phyloP scores from a whole-genome alignment of 208 protist species.

The Wallacemonas collosoma region DNA sequence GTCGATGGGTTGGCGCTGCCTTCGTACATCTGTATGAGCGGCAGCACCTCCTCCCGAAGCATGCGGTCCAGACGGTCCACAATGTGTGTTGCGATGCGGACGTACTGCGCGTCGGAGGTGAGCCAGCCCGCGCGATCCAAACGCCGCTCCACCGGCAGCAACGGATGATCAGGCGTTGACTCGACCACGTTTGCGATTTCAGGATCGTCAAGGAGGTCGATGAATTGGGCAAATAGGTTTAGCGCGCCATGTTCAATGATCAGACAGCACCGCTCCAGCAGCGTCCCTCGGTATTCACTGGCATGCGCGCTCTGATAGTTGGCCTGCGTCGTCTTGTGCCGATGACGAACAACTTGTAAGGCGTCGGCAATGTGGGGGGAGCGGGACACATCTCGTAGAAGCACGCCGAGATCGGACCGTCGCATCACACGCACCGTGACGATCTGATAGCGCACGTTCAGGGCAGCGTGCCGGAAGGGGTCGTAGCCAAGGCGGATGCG shows the following conservation, averaged over 20 bases:
- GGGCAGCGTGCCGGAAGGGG: constrained; percentile 46
- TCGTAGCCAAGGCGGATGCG: constrained; percentile 77
- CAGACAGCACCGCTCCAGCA: constrained; percentile 40
- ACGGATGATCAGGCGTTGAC: background rate
- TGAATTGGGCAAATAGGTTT: constrained; percentile 27
- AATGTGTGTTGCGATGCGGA: constrained; percentile 33
- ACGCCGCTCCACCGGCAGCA: constrained; percentile 33
- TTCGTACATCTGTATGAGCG: constrained; percentile 33
- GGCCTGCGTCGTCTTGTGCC: constrained; percentile 12
- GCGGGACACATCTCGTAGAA: constrained; percentile 67
- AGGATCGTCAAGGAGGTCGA: constrained; percentile 52
- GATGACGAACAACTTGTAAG: constrained; percentile 37
- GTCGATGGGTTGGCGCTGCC: background rate
- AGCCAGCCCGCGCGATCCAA: constrained; percentile 50
- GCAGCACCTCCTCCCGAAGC: constrained; percentile 50
- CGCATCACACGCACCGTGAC: constrained; percentile 55
- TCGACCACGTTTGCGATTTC: constrained; percentile 36
- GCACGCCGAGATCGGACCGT: constrained; percentile 60
- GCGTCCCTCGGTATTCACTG: constrained; percentile 27
- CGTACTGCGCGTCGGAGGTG: constrained; percentile 35
- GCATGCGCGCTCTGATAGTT: constrained; percentile 23
- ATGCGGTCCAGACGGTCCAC: constrained; percentile 33
- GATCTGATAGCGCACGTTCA: constrained; percentile 49
- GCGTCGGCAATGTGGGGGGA: constrained; percentile 50
- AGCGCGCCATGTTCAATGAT: constrained; percentile 33